These are phyloP conservation scores for Pisolithus albus DNA, from an alignment of 768 basidiomycete genomes.

Conservation along the genomic window DNA sequence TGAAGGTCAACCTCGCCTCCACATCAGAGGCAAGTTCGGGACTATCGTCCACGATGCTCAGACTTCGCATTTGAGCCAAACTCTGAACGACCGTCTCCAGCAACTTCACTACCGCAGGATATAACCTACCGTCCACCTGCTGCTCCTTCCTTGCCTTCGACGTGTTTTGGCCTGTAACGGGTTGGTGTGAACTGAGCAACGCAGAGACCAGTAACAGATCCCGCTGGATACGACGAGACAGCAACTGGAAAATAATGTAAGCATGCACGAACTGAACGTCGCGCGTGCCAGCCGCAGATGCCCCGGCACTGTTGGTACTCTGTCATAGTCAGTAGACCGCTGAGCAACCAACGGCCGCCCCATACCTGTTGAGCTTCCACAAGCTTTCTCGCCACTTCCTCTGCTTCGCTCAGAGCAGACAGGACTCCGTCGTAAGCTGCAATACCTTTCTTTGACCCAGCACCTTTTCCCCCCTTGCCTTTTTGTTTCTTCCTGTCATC, in stretches of 20 bases:
- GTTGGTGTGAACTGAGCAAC: slow-evolving; percentile 41
- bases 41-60: slow-evolving; percentile 84
- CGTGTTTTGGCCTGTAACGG: slow-evolving; percentile 13
- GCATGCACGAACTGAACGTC: slow-evolving; percentile 83
- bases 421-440: slow-evolving; percentile 85
- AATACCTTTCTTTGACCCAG: slow-evolving; percentile 63
- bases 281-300: slow-evolving; percentile 42
- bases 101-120: slow-evolving; percentile 82
- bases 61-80: slow-evolving; percentile 72
- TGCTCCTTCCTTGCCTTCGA: slow-evolving; percentile 35
- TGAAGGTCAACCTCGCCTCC: slow-evolving; percentile 68
- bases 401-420: slow-evolving; percentile 81
- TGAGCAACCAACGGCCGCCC: background rate
- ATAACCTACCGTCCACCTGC: slow-evolving; percentile 64
- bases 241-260: slow-evolving; percentile 81
- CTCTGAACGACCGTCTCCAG: slow-evolving; percentile 83
- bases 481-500: slow-evolving; percentile 29
- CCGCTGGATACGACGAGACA: slow-evolving; percentile 81
- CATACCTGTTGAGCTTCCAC: slow-evolving; percentile 79
- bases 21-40: slow-evolving; percentile 74
- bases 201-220: slow-evolving; percentile 76
- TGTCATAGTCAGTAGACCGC: slow-evolving; percentile 12
- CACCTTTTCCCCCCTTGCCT: slow-evolving; percentile 27
- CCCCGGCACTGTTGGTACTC: slow-evolving; percentile 35
- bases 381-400: slow-evolving; percentile 73